Evolutionary conservation across 2,329 filamentous ascomycete genomes (phyloP).

Genomic region (Pseudocercospora fuligena): DNA sequence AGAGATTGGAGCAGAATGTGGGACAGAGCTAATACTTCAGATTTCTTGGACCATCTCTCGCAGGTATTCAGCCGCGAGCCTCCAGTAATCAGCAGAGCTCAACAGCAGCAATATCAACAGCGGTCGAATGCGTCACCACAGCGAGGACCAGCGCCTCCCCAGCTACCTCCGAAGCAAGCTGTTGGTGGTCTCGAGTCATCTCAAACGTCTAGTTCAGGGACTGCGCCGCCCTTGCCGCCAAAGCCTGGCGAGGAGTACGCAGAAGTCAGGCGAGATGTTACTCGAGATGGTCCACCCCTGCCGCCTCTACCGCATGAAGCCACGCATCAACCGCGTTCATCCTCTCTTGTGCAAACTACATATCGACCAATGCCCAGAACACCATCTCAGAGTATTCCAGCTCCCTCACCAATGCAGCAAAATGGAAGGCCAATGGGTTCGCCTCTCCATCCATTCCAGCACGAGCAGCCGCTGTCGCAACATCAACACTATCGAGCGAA

Average conservation of each 20-base stretch:
- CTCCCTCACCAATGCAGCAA: slow-evolving; percentile 18
- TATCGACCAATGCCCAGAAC: slow-evolving; percentile 33
- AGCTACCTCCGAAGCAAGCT: slow-evolving; percentile 44
- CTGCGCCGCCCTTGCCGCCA: slow-evolving; percentile 58
- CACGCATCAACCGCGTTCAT: slow-evolving; percentile 18
- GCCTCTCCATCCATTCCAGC: slow-evolving; percentile 41
- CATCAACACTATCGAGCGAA: slow-evolving; percentile 27
- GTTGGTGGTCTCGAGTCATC: slow-evolving; percentile 18
- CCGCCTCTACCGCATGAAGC: slow-evolving; percentile 41
- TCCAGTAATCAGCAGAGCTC: slow-evolving; percentile 78
- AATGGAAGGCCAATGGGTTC: slow-evolving; percentile 22
- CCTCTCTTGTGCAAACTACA: slow-evolving; percentile 26
- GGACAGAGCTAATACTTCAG: slow-evolving; percentile 79
- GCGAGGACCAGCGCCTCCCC: slow-evolving; percentile 49
- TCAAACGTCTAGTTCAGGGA: slow-evolving; percentile 24
- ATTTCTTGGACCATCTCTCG: slow-evolving; percentile 80
- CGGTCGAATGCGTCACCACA: slow-evolving; percentile 74
- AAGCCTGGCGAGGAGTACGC: slow-evolving; percentile 51
- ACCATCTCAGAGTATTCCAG: slow-evolving; percentile 13
- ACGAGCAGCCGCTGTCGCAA: slow-evolving; percentile 35
- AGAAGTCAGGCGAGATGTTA: slow-evolving; percentile 23
- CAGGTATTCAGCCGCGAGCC: slow-evolving; percentile 95
- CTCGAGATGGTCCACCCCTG: slow-evolving; percentile 40
- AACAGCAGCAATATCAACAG: slow-evolving; percentile 54
- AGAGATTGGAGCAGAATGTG: slow-evolving; percentile 86